Percentiles rank a stretch among this genome's conserved stretches.
Conservation (phyloP, 1,284 basidiomycete genomes). For the Gomphus sp. region DNA sequence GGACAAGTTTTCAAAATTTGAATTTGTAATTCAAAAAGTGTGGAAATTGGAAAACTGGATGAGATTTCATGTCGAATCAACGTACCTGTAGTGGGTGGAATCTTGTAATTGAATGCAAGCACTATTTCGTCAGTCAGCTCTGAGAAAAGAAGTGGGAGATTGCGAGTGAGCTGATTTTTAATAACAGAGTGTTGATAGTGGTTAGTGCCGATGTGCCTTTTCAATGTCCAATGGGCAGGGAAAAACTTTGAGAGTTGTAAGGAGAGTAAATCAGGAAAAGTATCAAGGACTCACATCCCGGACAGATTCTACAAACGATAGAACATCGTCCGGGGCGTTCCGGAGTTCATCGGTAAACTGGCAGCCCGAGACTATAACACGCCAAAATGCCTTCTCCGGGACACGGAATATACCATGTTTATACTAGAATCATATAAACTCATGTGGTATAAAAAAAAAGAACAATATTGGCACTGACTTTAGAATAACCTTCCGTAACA, state of each 20-base stretch:
- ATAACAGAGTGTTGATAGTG: constrained; percentile 18
- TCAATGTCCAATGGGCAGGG: constrained; percentile 17
- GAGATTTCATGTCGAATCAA: neutral
- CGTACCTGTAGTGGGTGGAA: constrained; percentile 13
- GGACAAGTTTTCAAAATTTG: neutral
- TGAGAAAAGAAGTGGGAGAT: constrained; percentile 21
- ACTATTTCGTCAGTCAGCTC: constrained; percentile 27
- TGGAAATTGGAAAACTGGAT: neutral
- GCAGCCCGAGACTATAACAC: constrained; percentile 27
- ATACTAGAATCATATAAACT: neutral
- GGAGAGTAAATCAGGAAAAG: too few species aligned
- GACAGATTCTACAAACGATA: constrained; percentile 28
- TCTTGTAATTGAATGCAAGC: constrained; percentile 18
- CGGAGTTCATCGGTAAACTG: constrained; percentile 32
- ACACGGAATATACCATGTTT: constrained; percentile 29
- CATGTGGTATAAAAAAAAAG: neutral
- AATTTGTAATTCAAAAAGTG: neutral
- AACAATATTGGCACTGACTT: neutral
- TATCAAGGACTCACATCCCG: constrained; percentile 22
- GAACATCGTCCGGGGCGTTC: constrained; percentile 26
- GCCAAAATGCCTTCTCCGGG: constrained; percentile 28
- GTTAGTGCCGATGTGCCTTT: constrained; percentile 10
- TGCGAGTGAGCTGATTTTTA: constrained; percentile 21
- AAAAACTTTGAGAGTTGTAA: neutral
- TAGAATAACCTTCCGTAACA: neutral